A percentile compares a stretch with the other conserved stretches of the same genome.
These are phyloP conservation scores for Chrysoporthe austroafricana DNA, from an alignment of 2,329 filamentous ascomycete genomes.

Conservation along the genomic window DNA sequence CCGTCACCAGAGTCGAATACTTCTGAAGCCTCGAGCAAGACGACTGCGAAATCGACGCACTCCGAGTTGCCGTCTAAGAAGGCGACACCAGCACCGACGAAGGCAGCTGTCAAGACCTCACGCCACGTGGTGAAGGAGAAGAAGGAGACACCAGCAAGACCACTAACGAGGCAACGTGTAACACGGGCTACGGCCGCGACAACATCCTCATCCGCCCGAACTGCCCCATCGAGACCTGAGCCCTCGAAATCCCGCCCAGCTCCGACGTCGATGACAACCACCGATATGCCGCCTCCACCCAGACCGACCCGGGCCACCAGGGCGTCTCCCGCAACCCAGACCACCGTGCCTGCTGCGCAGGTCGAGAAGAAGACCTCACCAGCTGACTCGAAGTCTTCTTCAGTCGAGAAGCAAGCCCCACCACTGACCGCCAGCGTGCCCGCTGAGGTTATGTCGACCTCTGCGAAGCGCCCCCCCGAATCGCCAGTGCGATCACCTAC, in stretches of 20 bases:
- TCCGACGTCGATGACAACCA: constrained; percentile 6
- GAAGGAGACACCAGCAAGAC: constrained; percentile 13
- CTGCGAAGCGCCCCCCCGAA: constrained; percentile 21
- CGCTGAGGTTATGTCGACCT: neutral
- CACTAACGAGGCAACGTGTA: constrained; percentile 18
- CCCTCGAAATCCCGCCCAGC: constrained; percentile 8
- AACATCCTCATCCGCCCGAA: constrained; percentile 17
- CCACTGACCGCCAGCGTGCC: constrained; percentile 11
- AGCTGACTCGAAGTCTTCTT: constrained; percentile 8
- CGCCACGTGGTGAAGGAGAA: constrained; percentile 7
- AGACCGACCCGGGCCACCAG: constrained; percentile 19
- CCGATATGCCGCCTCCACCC: constrained; percentile 27
- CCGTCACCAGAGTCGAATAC: constrained; percentile 17
- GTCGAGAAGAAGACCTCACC: neutral
- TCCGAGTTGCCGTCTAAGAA: constrained; percentile 16
- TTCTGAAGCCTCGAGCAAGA: constrained; percentile 23
- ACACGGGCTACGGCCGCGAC: constrained; percentile 23
- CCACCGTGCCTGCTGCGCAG: constrained; percentile 2
- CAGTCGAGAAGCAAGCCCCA: constrained; percentile 30
- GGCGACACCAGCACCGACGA: constrained; percentile 20
- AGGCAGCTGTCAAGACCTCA: constrained; percentile 3
- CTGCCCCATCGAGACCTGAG: constrained; percentile 17
- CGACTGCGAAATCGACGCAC: constrained; percentile 11
- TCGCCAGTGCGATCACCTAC: constrained; percentile 33
- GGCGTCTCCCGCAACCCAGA: constrained; percentile 4